Evolutionary conservation across 2,329 filamentous ascomycete genomes (phyloP), one percentile per base, ranked within the genome.

Genomic region (Ceratocystis smalleyi): DNA sequence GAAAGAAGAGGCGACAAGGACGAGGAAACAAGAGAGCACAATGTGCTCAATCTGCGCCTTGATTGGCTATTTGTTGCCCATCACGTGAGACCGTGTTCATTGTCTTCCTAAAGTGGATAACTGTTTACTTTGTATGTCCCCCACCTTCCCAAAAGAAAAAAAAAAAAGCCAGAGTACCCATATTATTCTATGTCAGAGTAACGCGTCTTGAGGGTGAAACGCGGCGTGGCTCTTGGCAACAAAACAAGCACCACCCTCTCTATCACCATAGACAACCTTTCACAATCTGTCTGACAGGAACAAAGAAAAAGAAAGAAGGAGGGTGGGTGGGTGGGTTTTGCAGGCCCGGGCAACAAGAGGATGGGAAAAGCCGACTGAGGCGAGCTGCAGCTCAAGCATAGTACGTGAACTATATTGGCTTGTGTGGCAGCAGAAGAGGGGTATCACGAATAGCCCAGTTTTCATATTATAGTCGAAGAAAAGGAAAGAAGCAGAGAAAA

Each of bases 331-430:
- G 2, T 30, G 30, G 15, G 5, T 7, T 57, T 57, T 30, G 7
- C 27, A 32, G 27, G 27, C 22, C 54, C 7, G 24, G 27, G 24
- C 54, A 12, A 40, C 10, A 35, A 57, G 54, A 57, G 27, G 27
- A 57, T 32, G 54, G 10, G 6, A 57, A 30, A 57, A n/a, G 27
- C 27, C 27, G 27, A 40, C 35, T 40, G 35, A 57, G 54, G 54
- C 54, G 24, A 57, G 54, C 54, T 57, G 54, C 54, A 57, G 54
- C 54, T 57, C 54, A 57, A 57, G 54, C 24, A 57, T 57, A 57
- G 22, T 12, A 27, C 7, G 54, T n/a, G 15, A 17, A 57, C 35
- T 40, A 57, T 57, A 57, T 57, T 57, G 54, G 54, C 54, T 49
- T 32, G 12, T 57, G 54, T 57, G 54, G 27, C 54, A 40, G 35